Evolutionary conservation across 345 rosid genomes (phyloP), one percentile per base, ranked within the genome.

Genomic region (Aethionema arabicum): DNA sequence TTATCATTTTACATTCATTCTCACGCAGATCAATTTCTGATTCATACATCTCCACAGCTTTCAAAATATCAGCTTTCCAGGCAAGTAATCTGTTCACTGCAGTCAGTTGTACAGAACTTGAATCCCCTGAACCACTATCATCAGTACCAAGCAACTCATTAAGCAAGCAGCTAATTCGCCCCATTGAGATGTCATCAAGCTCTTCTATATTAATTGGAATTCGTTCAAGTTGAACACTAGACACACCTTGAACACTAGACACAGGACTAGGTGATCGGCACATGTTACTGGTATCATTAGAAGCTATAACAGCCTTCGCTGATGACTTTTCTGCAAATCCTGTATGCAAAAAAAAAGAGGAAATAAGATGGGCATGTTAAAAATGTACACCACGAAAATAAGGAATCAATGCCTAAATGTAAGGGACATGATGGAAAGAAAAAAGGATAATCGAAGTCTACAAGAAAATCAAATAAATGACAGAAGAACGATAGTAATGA

Each of bases 11-110:
- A 0, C 80, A 82, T 67, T 91, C 89, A 74, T 65, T 88, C 76
- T 90, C 99, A 64, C 85, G 91, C 1, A 70, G 81, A 70, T 90
- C 99, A 76, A 95, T 88, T 80, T 95, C 93, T 32, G 85, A 77
- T 61, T 95, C 99, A 0, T 88, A 85, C 72, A 64, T 63, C 78
- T 86, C 96, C 74, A 95, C 52, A 15, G 74, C 80, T 78, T 90
- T 95, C 64, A 76, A 79, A 61, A 82, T 59, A 44, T 86, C 86
- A 50, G 75, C 69, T 74, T 85, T 95, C 84, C 75, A 82, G 11
- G 77, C 36, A 66, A 83, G 76, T 76, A 95, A 75, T 72, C 79
- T 86, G 68, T 67, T 83, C 80, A 82, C 56, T 29, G 82, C 80
- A 47, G 84, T 74, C 51, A 86, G 61, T 32, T 72, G 77, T 70